phyloP scores from a whole-genome alignment of 306 rosid species.

The Cicer pinnatifidum region DNA sequence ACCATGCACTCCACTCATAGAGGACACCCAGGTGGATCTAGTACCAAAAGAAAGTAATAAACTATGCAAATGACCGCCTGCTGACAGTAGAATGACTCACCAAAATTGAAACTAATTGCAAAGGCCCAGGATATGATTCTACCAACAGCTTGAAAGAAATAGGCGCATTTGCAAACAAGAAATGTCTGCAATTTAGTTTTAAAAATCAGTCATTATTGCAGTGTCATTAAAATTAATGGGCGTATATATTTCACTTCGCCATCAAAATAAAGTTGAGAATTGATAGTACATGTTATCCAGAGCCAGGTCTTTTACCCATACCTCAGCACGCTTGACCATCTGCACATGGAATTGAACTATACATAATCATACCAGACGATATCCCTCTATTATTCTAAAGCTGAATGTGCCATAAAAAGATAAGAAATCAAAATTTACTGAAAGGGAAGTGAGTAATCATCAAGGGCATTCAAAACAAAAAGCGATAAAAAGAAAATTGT shows the following conservation, averaged over 20 bases:
- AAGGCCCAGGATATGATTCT: slow-evolving; percentile 79
- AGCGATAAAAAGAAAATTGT: not conserved
- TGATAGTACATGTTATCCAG: slow-evolving; percentile 72
- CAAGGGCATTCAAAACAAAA: slow-evolving; percentile 41
- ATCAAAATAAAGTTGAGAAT: slow-evolving; percentile 41
- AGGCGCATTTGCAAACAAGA: slow-evolving; percentile 82
- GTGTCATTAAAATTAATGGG: not conserved
- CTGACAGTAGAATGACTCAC: slow-evolving; percentile 55
- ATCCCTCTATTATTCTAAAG: slow-evolving; percentile 1
- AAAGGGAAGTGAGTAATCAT: slow-evolving; percentile 38
- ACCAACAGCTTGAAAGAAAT: slow-evolving; percentile 76
- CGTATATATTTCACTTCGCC: slow-evolving; percentile 25
- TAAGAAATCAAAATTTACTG: slow-evolving; percentile 36
- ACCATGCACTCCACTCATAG: not conserved
- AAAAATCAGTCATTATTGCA: slow-evolving; percentile 34
- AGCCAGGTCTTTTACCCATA: slow-evolving; percentile 83
- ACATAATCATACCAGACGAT: slow-evolving; percentile 10
- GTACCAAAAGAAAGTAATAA: not conserved
- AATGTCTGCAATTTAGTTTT: slow-evolving; percentile 65
- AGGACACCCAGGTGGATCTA: not conserved
- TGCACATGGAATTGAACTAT: slow-evolving; percentile 51
- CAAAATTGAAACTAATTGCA: slow-evolving; percentile 79
- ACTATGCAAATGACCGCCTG: not conserved
- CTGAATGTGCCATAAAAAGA: slow-evolving; percentile 36
- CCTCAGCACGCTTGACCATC: slow-evolving; percentile 80